phyloP scores from a whole-genome alignment of 2,329 filamentous ascomycete species.

The Mariannaea elegans region DNA sequence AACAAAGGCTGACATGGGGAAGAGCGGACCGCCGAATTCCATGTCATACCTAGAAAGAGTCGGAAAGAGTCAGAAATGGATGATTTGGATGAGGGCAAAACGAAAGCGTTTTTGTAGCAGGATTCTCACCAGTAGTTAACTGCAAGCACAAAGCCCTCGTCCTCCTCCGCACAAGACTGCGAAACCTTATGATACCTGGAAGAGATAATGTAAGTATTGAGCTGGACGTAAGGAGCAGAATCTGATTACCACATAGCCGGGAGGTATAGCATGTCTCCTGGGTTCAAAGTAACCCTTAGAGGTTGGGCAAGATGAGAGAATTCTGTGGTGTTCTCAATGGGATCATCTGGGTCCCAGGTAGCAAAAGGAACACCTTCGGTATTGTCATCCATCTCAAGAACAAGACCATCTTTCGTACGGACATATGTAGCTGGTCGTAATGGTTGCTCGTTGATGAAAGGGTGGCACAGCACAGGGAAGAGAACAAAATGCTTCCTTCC shows the following conservation, averaged over 20 bases:
- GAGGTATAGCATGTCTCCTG: constrained; percentile 84
- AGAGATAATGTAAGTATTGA: background rate
- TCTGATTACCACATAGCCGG: constrained; percentile 78
- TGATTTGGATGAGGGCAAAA: background rate
- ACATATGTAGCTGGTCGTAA: constrained; percentile 68
- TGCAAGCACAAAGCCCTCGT: constrained; percentile 78
- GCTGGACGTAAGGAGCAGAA: background rate
- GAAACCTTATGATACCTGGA: constrained; percentile 80
- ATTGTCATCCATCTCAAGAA: constrained; percentile 47
- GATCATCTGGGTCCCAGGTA: constrained; percentile 77
- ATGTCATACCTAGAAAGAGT: constrained; percentile 74
- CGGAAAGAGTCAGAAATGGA: constrained; percentile 15
- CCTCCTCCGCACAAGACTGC: constrained; percentile 72
- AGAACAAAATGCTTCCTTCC: constrained; percentile 80
- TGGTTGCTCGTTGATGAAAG: constrained; percentile 72
- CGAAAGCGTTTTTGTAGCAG: background rate
- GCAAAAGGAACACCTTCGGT: constrained; percentile 68
- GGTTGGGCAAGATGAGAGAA: constrained; percentile 70
- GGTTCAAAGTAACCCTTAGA: constrained; percentile 72
- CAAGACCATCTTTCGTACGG: constrained; percentile 43
- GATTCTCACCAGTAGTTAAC: constrained; percentile 79
- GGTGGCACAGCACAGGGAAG: constrained; percentile 74
- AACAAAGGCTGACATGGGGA: constrained; percentile 67
- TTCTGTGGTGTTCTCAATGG: constrained; percentile 57
- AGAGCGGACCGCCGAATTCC: constrained; percentile 76